A percentile compares a stretch with the other conserved stretches of the same genome.
phyloP scores from a whole-genome alignment of 2,329 filamentous ascomycete genomes.

The Cladosporium phlei region DNA sequence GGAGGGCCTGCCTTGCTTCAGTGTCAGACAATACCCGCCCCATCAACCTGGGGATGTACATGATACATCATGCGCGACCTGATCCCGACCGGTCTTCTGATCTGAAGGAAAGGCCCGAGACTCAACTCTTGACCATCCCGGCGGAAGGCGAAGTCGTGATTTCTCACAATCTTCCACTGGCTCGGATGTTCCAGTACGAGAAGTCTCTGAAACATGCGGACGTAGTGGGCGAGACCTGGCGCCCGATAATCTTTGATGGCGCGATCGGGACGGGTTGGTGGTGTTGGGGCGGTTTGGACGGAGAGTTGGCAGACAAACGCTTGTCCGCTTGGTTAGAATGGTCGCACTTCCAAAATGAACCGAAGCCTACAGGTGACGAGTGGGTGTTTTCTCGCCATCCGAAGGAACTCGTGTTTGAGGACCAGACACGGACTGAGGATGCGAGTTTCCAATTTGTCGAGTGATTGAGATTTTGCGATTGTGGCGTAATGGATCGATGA shows the following conservation, averaged over 20 bases:
- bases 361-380: background rate
- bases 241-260: background rate
- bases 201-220: background rate
- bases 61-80: background rate
- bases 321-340: conserved; percentile 10
- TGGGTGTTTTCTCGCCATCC: conserved; percentile 1
- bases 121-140: conserved; percentile 8
- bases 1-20: background rate
- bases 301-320: conserved; percentile 8
- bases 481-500: too few relatives aligned
- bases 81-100: background rate
- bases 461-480: too few relatives aligned
- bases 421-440: background rate
- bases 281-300: conserved; percentile 14
- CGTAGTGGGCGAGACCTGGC: conserved; percentile 6
- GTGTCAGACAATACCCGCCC: background rate
- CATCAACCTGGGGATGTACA: background rate
- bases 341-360: background rate
- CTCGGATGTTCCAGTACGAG: conserved; percentile 12
- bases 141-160: conserved; percentile 6
- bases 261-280: conserved; percentile 12
- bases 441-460: background rate
- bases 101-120: background rate
- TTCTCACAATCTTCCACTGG: background rate
- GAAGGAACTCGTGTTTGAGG: conserved; percentile 3